These are phyloP conservation scores for Asterionellopsis glacialis DNA, from an alignment of 108 stramenopile genomes.

Conservation along the genomic window DNA sequence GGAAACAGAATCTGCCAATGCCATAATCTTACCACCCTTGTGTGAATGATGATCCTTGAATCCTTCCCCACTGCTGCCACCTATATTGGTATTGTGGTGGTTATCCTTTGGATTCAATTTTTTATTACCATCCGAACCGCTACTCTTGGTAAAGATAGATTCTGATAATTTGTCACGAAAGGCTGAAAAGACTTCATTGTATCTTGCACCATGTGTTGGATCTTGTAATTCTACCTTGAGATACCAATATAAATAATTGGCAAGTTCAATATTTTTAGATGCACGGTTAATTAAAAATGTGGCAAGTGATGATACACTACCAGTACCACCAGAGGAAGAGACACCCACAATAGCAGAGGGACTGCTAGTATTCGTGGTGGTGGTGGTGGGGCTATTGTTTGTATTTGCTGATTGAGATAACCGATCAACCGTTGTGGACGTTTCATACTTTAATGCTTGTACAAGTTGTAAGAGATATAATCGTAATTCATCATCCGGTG, in stretches of 20 bases:
- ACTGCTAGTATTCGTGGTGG: too few species aligned
- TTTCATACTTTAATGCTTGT: slow-evolving; percentile 96
- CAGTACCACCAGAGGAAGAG: neutral
- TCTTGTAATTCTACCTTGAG: slow-evolving; percentile 86
- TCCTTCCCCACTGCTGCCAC: slow-evolving; percentile 24
- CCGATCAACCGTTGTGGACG: slow-evolving; percentile 21
- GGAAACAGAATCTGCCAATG: slow-evolving; percentile 31
- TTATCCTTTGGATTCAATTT: neutral
- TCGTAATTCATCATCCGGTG: slow-evolving; percentile 92
- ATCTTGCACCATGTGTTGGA: slow-evolving; percentile 78
- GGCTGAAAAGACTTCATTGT: slow-evolving; percentile 68
- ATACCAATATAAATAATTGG: slow-evolving; percentile 96
- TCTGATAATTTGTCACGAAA: slow-evolving; percentile 50
- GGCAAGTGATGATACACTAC: slow-evolving; percentile 69
- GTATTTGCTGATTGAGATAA: neutral
- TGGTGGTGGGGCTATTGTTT: neutral
- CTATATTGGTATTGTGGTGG: neutral
- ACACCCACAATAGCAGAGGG: neutral
- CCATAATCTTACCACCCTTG: neutral
- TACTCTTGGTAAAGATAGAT: slow-evolving; percentile 19
- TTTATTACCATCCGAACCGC: neutral
- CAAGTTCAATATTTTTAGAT: slow-evolving; percentile 78
- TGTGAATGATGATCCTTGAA: neutral
- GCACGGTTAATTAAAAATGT: slow-evolving; percentile 91
- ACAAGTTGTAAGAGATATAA: slow-evolving; percentile 96